Base-by-base conservation (phyloP, 1,284 basidiomycete species). In the Mycena citricolor region DNA sequence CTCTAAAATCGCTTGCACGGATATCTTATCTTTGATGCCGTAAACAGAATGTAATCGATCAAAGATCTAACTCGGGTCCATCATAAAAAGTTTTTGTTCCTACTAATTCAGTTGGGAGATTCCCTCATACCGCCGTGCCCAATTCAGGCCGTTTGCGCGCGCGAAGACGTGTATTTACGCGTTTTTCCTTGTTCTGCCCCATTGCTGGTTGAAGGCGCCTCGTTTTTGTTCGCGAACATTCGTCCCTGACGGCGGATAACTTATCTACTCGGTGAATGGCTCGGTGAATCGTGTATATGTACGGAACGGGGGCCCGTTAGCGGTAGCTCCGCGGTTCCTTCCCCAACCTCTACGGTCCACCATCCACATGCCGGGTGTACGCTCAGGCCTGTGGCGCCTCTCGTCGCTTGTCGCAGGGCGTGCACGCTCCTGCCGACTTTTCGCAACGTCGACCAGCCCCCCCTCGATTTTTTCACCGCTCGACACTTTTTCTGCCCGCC, bases 401-500 rank as follows among this genome's bases (percentile, higher is more conserved):
- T 58, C 61, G 46, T 41, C 54, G 31, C 34, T 60, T 21, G 7
- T 54, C 44, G 47, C 57, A 31, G 59, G 49, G 47, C 42, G 52
- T 28, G 52, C 50, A 36, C 49, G 38, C 41, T 56, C 52, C 36
- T 52, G 51, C 32, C 68, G 76, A 44, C 68, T 68, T 43, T 68
- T 84, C 46, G 81, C 82, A 21, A 81, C 78, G n/a, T 70, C 79
- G 42, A 79, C 76, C 59, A 63, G 70, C 22, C 75, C 79, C 17
- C 54, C 69, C 4, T 79, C 80, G 17, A 69, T 85, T 47, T 90
- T 94, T 63, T 76, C 83, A 10, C 81, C 91, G 2, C 73, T 95
- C 49, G 94, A 97, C 70, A 87, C 83, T 21, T 97, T 97, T 68
- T 66, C 82, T 26, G 83, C 90, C 56, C 81, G 94, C 32, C 94